Evolutionary conservation across 495 filamentous ascomycete genomes (phyloP), one percentile per base, ranked within the genome.

Genomic region (Podospora bellae-mahoneyi): DNA sequence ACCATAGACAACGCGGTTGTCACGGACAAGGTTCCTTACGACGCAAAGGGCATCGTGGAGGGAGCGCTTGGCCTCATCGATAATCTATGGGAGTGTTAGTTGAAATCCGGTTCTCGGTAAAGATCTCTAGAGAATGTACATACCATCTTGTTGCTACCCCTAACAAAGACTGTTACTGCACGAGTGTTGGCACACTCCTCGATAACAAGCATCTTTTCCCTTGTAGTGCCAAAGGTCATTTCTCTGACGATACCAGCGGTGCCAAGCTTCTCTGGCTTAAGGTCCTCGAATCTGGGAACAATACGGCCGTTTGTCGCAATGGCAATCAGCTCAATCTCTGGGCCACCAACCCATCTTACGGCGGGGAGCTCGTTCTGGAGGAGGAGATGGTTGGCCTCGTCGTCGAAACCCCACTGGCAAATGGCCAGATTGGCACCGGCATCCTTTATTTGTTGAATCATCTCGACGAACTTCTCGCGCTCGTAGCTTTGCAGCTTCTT

Each of bases 61-160:
- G 62, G 94, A 97, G 71, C 96, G 90, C 84, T 97, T 97, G 59
- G 95, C 96, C 78, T 99, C 96, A 78, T 99, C 96, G 76, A 98
- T 97, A 76, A 99, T 97, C 92, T 96, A 70, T 59, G 68, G 54
- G 0, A 10, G 7, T 16, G 30, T 67, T 65, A 67, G 65, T 2
- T 5, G 2, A 19, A 20, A 20, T 64, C 20, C 34, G 15, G 6
- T 26, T 4, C 15, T 10, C 15, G 9, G 6, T 48, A 0, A 61
- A 18, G 9, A 26, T 20, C 6, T 55, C 4, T 27, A 63, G 27
- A 6, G 16, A 18, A 28, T 5, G 0, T 19, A 64, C 84, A 75
- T 76, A 94, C 92, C 95, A 99, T 99, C 86, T 98, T 99, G 86
- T 99, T 99, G 84, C 93, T 96, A 72, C 95, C 95, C 77, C 95